Base-by-base conservation (phyloP, 2,329 filamentous ascomycete species). In the Botrytis cinerea region DNA sequence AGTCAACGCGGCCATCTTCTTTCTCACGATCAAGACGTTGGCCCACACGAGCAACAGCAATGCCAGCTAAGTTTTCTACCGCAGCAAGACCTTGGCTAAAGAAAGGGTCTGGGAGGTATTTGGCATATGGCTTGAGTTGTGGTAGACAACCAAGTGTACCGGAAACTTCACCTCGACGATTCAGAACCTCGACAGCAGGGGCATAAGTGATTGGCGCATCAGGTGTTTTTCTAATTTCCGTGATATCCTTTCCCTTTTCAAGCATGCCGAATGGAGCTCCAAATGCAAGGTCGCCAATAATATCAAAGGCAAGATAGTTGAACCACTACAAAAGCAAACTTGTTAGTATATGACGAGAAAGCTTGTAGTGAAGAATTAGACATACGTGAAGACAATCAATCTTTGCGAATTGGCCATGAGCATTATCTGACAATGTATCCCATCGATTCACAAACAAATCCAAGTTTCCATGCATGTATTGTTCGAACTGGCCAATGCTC, bases 261-360 rank as follows among this genome's bases (percentile, higher is more conserved):
- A 97, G 86, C 94, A 97, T 97, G 46, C 92, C 92, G 81, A 95
- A 95, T 1, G 92, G 92, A 5, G 90, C 88, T 10, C 93, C 93
- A 77, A 94, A 94, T 14, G 92, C 92, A 45, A 91, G 82, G 77
- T 87, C 85, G 6, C 85, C 84, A 72, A 87, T 86, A n/a, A 86
- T 84, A 76, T 87, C 85, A 76, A 86, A 87, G 73, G 88, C 87
- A 1, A 90, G 84, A 75, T 84, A 88, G 80, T 93, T 93, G 85
- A 93, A 95, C 93, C 93, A 96, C 71, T 73, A 45, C 22, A 70
- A 14, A 22, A 32, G 14, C 68, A 51, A 8, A 45, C 38, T 22
- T 8, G 35, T 70, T 61, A 70, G 43, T 16, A n/a, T 10, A 67
- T 54, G 32, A 18, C 16, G 2, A 45, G 4, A 2, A 16, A 62